Evolutionary conservation across 306 rosid species (phyloP).

Genomic region (Albizia julibrissin): DNA sequence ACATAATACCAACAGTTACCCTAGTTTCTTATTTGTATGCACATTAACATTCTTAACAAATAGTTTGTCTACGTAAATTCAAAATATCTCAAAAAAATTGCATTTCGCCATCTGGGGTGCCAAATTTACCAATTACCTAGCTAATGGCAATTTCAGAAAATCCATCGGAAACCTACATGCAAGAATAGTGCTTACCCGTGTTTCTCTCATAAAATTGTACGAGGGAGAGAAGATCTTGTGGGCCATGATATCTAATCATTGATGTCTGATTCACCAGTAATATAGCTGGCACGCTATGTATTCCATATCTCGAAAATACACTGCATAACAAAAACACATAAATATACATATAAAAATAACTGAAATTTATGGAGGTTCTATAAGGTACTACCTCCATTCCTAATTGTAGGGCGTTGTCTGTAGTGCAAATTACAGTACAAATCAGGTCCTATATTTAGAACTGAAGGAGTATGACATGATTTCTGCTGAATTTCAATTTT

Average conservation of each 20-base stretch:
- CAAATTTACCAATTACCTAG: constrained; percentile 4
- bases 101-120: background rate
- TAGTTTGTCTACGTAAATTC: background rate
- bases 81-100: background rate
- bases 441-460: no score
- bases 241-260: constrained; percentile 61
- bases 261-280: constrained; percentile 67
- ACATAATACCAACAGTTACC: background rate
- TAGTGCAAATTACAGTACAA: no score
- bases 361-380: background rate
- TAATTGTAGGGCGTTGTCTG: no score
- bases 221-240: constrained; percentile 46
- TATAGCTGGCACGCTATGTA: constrained; percentile 73
- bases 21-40: background rate
- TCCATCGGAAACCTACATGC: background rate
- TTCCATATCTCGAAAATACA: constrained; percentile 68
- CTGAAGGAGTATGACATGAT: background rate
- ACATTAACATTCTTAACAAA: background rate
- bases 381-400: background rate
- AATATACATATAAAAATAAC: background rate
- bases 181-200: constrained; percentile 47
- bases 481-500: constrained; percentile 13
- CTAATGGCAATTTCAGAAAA: background rate
- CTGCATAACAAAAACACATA: constrained; percentile 44
- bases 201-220: constrained; percentile 63